These are phyloP conservation scores for Phellinidium pouzarii DNA, from an alignment of 1,284 basidiomycete genomes.

Conservation along the genomic window DNA sequence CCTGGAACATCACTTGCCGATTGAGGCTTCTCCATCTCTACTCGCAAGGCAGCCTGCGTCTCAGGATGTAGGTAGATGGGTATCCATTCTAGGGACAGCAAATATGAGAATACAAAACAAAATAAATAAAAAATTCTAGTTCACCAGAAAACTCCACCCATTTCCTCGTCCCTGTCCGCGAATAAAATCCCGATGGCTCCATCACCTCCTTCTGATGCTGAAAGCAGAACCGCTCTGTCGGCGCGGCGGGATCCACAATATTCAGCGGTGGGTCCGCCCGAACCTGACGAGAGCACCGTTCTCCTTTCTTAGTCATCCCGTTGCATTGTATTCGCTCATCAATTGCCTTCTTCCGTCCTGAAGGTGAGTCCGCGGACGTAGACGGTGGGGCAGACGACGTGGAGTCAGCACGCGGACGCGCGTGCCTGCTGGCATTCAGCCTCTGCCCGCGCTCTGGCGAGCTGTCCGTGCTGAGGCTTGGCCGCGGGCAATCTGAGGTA, in stretches of 20 bases:
- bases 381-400: constrained; percentile 23
- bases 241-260: constrained; percentile 31
- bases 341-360: constrained; percentile 26
- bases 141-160: constrained; percentile 55
- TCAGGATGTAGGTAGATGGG: constrained; percentile 55
- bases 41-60: constrained; percentile 55
- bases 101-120: neutral
- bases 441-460: neutral
- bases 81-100: constrained; percentile 50
- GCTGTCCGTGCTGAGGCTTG: neutral
- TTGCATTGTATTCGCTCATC: constrained; percentile 44
- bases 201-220: constrained; percentile 58
- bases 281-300: constrained; percentile 55
- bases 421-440: neutral
- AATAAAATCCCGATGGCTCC: constrained; percentile 49
- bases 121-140: neutral
- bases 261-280: constrained; percentile 41
- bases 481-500: constrained; percentile 10
- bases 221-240: constrained; percentile 52
- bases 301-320: constrained; percentile 58
- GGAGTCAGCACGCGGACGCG: constrained; percentile 19
- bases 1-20: constrained; percentile 55
- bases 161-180: constrained; percentile 34
- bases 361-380: constrained; percentile 30
- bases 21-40: constrained; percentile 64